Evolutionary conservation across 805 yeast genomes (phyloP).

Genomic region (Wickerhamiella lipophila): DNA sequence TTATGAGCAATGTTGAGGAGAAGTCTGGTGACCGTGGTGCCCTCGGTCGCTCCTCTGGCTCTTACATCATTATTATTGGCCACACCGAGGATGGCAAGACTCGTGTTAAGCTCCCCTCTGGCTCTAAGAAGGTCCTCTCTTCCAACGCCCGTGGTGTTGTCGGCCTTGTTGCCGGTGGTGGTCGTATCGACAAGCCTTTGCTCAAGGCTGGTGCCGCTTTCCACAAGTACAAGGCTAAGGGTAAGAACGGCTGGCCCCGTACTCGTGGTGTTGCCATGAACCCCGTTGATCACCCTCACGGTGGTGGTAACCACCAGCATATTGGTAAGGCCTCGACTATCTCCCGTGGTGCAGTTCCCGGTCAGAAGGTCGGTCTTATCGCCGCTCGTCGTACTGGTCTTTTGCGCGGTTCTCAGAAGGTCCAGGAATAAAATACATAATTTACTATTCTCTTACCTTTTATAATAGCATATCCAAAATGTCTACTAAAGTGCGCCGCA

Average conservation of each 20-base stretch:
- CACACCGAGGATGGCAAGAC: conserved; percentile 99
- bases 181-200: conserved; percentile 99
- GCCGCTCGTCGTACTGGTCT: conserved; percentile 99
- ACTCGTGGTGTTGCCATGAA: conserved; percentile 99
- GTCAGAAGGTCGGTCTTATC: conserved; percentile 99
- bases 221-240: conserved; percentile 98
- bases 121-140: conserved; percentile 93
- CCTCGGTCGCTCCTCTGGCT: conserved; percentile 98
- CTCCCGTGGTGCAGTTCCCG: conserved; percentile 98
- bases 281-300: conserved; percentile 99
- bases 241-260: conserved; percentile 99
- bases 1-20: conserved; percentile 96
- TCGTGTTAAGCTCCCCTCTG: conserved; percentile 98
- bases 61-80: conserved; percentile 97
- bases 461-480: background rate
- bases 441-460: background rate
- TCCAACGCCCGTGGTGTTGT: conserved; percentile 98
- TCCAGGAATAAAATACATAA: conserved; percentile 43
- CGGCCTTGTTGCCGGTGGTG: conserved; percentile 99
- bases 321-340: conserved; percentile 99
- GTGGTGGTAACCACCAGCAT: conserved; percentile 99
- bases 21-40: conserved; percentile 99
- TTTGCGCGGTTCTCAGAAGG: conserved; percentile 98
- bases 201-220: conserved; percentile 99
- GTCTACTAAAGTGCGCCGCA: too few species aligned